Evolutionary conservation across 805 yeast genomes (phyloP).

Genomic region (Naumovozyma dairenensis): DNA sequence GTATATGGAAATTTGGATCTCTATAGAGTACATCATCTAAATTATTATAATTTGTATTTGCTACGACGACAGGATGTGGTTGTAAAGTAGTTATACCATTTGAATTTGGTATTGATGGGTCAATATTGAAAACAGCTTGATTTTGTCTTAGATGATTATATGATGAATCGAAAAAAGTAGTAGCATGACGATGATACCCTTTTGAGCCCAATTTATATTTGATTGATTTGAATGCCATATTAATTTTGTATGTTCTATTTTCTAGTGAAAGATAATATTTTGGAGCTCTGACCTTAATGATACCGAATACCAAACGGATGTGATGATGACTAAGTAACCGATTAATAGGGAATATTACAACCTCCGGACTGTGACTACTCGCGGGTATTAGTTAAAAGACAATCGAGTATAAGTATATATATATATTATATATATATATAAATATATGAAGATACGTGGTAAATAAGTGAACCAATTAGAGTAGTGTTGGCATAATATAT

Average conservation of each 20-base stretch:
- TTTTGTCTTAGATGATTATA: conserved; percentile 32
- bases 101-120: conserved; percentile 8
- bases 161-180: conserved; percentile 34
- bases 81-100: conserved; percentile 13
- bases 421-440: too few species aligned
- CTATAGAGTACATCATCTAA: conserved; percentile 20
- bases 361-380: too few species aligned
- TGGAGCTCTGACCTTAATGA: too few species aligned
- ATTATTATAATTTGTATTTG: conserved; percentile 24
- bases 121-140: conserved; percentile 26
- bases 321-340: too few species aligned
- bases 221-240: conserved; percentile 35
- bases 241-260: not conserved
- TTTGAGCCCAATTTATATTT: conserved; percentile 32
- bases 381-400: too few species aligned
- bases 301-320: too few species aligned
- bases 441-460: too few species aligned
- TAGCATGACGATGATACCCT: conserved; percentile 24
- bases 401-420: too few species aligned
- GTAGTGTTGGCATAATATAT: too few species aligned
- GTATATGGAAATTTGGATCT: not conserved
- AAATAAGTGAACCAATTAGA: too few species aligned
- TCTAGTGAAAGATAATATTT: too few species aligned
- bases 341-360: too few species aligned
- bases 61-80: conserved; percentile 32